These are phyloP conservation scores for Fraxinus pennsylvanica DNA, from an alignment of 257 asterid species.

Conservation along the genomic window DNA sequence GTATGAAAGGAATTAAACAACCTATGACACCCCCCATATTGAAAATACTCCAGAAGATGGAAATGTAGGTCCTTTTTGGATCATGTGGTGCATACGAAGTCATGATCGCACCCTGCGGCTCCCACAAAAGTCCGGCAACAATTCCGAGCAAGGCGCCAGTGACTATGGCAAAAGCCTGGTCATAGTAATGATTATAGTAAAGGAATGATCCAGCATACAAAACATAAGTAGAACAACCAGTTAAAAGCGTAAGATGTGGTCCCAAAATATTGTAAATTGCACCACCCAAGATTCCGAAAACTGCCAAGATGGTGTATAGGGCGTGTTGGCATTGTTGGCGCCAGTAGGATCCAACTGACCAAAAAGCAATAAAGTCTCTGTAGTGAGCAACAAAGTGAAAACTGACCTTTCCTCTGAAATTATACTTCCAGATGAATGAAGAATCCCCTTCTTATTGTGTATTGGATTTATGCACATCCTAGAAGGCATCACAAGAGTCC, in stretches of 20 bases:
- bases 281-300: constrained; percentile 84
- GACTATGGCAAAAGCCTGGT: constrained; percentile 68
- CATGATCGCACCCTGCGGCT: constrained; percentile 90
- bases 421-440: constrained; percentile 54
- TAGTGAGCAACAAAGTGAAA: constrained; percentile 14
- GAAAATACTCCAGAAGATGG: constrained; percentile 86
- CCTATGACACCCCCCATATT: constrained; percentile 91
- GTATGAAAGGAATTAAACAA: constrained; percentile 67
- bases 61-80: constrained; percentile 74
- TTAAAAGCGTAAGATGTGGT: constrained; percentile 57
- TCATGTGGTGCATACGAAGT: constrained; percentile 86
- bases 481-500: constrained; percentile 95
- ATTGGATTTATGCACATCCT: constrained; percentile 92
- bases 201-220: constrained; percentile 82
- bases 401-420: constrained; percentile 67
- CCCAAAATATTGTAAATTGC: constrained; percentile 85
- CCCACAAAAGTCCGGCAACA: constrained; percentile 94
- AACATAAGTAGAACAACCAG: constrained; percentile 85
- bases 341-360: constrained; percentile 69
- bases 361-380: not conserved
- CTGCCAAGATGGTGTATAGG: constrained; percentile 80
- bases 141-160: constrained; percentile 83
- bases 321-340: constrained; percentile 95
- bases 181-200: constrained; percentile 74
- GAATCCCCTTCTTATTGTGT: constrained; percentile 85